Evolutionary conservation across 108 stramenopile species (phyloP).

Genomic region (Nitzschia sp.): DNA sequence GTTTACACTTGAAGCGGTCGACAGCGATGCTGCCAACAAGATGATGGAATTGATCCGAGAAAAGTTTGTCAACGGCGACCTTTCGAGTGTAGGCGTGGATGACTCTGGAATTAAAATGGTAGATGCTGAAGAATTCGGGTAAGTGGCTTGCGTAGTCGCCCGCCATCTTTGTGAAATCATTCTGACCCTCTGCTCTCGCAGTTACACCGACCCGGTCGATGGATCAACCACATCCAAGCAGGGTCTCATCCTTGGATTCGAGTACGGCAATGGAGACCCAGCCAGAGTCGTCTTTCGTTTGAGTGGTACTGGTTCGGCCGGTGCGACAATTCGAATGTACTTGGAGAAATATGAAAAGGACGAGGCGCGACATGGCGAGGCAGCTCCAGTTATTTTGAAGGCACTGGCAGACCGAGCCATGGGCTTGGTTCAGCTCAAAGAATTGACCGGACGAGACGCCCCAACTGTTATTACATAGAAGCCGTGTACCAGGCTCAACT

Average conservation of each 20-base stretch:
- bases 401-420: conserved; percentile 76
- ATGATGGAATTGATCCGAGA: conserved; percentile 88
- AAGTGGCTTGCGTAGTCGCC: too few relatives aligned
- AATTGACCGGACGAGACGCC: conserved; percentile 73
- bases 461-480: conserved; percentile 86
- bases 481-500: too few relatives aligned
- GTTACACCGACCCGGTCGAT: conserved; percentile 97
- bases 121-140: conserved; percentile 71
- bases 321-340: conserved; percentile 99
- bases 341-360: conserved; percentile 93
- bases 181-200: conserved; percentile 7
- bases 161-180: not conserved
- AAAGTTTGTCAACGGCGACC: conserved; percentile 58
- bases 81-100: conserved; percentile 37
- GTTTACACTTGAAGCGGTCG: conserved; percentile 54
- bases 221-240: conserved; percentile 86
- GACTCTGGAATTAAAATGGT: conserved; percentile 68
- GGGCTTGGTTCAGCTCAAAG: conserved; percentile 64
- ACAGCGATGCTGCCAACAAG: conserved; percentile 80
- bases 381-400: conserved; percentile 75
- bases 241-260: conserved; percentile 91
- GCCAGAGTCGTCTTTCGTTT: conserved; percentile 96
- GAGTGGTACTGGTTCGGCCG: conserved; percentile 93
- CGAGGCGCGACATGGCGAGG: conserved; percentile 56
- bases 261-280: conserved; percentile 76